These are phyloP conservation scores for Aschersonia sp. DNA, from an alignment of 2,329 filamentous ascomycete species.

Conservation along the genomic window DNA sequence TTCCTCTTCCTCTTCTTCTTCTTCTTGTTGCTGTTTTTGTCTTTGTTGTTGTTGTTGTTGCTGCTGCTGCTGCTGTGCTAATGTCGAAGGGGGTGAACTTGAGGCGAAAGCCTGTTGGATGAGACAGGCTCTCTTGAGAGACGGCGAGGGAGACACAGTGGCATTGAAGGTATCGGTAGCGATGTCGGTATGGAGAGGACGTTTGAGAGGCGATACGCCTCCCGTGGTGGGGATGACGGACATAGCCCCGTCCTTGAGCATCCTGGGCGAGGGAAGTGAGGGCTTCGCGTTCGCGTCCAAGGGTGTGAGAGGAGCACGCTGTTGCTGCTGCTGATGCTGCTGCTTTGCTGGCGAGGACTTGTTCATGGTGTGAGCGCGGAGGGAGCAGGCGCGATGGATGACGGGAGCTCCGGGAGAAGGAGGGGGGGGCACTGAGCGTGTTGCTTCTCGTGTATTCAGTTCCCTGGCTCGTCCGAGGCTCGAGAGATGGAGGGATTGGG, in stretches of 20 bases:
- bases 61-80: too few relatives aligned
- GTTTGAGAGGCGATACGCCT: constrained; percentile 6
- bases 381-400: too few relatives aligned
- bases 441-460: neutral
- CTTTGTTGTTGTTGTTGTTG: too few relatives aligned
- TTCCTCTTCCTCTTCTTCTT: too few relatives aligned
- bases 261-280: constrained; percentile 10
- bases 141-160: constrained; percentile 9
- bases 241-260: constrained; percentile 3
- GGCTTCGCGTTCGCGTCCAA: constrained; percentile 29
- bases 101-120: neutral
- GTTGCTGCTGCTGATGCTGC: neutral
- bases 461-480: neutral
- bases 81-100: too few relatives aligned
- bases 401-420: neutral
- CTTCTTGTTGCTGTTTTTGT: too few relatives aligned
- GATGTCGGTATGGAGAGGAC: constrained; percentile 7
- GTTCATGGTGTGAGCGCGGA: neutral
- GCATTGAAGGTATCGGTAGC: constrained; percentile 12
- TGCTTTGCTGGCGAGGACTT: constrained; percentile 23
- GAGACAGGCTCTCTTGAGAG: constrained; percentile 11
- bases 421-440: neutral
- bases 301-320: constrained; percentile 34
- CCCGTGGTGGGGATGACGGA: neutral
- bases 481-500: neutral